Base-by-base conservation (phyloP, 2,329 filamentous ascomycete species). In the Hirsutella minnesotensis region DNA sequence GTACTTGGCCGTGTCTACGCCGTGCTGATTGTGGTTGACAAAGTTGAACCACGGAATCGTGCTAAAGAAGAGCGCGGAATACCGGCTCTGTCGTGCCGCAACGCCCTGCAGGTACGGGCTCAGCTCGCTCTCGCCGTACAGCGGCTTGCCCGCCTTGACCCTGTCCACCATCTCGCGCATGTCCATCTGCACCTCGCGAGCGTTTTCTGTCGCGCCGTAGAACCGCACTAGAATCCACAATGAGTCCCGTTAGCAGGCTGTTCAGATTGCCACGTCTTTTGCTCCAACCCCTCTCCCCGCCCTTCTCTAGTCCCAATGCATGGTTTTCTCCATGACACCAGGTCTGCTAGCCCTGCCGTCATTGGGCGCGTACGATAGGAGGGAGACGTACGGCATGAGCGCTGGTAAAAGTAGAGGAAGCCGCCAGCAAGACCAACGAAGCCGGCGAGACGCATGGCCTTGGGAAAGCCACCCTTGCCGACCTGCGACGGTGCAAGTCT, bases 151-250 rank as follows among this genome's bases (percentile, higher is more conserved):
- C 46, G 75, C 78, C 77, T 96, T 98, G 61, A 96, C 89, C 68
- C 90, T 94, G 63, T 81, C 77, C 31, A 95, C 89, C 92, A 98
- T 98, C 67, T 98, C 92, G 51, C 79, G 77, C 89, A 96, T 96
- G 62, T 98, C 92, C 82, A 94, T 82, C 50, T 95, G 84, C 45
- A 92, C 71, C 65, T 98, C 92, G 55, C 92, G 81, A 43, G 81
- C 69, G 68, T 98, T 98, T 66, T 98, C 92, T 39, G 77, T 81
- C 66, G 89, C 86, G 56, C 92, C 92, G 68, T 95, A 96, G 69
- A 98, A 96, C 51, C 92, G 85, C 57, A 90, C 88, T 95, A 58
- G 49, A 19, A n/a, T 16, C 15, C n/a, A 4, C n/a, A 18, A 35
- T 5, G 18, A 9, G 15, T n/a, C 33, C 13, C 18, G 33, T 35